A percentile compares a stretch with the other conserved stretches of the same genome.
Evolutionary conservation across 768 basidiomycete species (phyloP).

Genomic region (Lactarius indigo): DNA sequence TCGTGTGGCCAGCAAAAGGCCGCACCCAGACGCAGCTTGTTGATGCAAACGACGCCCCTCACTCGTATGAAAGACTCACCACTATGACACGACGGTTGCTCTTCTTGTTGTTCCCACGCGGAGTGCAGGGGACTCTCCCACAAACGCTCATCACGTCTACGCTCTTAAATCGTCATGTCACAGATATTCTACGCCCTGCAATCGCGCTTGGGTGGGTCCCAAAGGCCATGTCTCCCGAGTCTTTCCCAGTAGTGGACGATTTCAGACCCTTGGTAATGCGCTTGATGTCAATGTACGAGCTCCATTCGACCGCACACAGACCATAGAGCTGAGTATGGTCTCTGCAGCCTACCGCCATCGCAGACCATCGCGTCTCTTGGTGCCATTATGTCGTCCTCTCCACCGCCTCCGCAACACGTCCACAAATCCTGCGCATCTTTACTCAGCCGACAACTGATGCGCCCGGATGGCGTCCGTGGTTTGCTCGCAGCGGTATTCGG

Average conservation of each 20-base stretch:
- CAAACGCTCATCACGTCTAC: conserved; percentile 60
- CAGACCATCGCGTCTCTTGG: conserved; percentile 67
- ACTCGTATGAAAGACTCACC: conserved; percentile 45
- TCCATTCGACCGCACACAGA: neutral
- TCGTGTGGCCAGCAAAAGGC: conserved; percentile 38
- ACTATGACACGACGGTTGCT: conserved; percentile 44
- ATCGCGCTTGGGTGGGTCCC: conserved; percentile 75
- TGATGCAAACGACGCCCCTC: conserved; percentile 41
- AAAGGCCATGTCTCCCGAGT: conserved; percentile 41
- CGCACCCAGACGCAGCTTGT: conserved; percentile 28
- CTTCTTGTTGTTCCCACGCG: conserved; percentile 50
- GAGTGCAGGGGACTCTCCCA: conserved; percentile 44
- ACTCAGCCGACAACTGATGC: conserved; percentile 66
- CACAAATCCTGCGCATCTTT: conserved; percentile 58
- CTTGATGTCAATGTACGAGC: conserved; percentile 59
- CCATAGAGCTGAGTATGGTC: conserved; percentile 1
- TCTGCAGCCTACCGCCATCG: conserved; percentile 55
- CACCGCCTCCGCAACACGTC: conserved; percentile 44
- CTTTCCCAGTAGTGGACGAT: conserved; percentile 41
- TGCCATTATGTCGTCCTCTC: conserved; percentile 44
- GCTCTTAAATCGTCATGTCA: conserved; percentile 53
- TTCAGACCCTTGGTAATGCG: conserved; percentile 52
- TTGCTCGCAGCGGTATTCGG: conserved; percentile 68
- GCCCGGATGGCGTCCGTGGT: conserved; percentile 66
- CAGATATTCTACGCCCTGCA: conserved; percentile 56